These are phyloP conservation scores for Populus tremula DNA, from an alignment of 345 rosid species.

Conservation along the genomic window DNA sequence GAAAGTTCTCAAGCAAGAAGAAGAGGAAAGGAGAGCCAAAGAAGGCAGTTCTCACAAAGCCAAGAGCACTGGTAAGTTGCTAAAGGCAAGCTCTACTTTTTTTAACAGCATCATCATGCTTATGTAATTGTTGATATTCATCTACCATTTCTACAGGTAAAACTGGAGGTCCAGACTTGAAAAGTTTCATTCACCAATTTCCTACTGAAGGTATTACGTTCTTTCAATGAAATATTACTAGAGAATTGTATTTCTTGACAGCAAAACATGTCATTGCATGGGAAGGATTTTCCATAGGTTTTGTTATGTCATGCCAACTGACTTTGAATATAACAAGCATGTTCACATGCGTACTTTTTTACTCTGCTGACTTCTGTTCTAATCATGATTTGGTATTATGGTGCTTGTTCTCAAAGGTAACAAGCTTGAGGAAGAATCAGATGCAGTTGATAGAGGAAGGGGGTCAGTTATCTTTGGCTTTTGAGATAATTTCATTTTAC, in stretches of 20 bases:
- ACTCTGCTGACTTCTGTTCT: background rate
- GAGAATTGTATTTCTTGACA: background rate
- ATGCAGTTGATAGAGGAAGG: slow-evolving; percentile 40
- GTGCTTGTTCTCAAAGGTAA: slow-evolving; percentile 41
- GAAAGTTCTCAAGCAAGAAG: slow-evolving; percentile 78
- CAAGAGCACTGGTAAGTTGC: slow-evolving; percentile 39
- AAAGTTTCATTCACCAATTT: slow-evolving; percentile 79
- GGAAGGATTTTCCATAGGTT: slow-evolving; percentile 5
- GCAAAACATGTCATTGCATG: slow-evolving; percentile 9
- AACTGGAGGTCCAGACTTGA: slow-evolving; percentile 74
- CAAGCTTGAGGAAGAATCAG: slow-evolving; percentile 38
- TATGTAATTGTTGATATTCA: slow-evolving; percentile 8
- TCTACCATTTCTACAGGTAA: slow-evolving; percentile 43
- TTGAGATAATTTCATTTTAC: background rate
- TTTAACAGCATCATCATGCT: background rate
- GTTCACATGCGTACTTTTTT: background rate
- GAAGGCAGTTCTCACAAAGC: slow-evolving; percentile 53
- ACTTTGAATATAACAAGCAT: background rate
- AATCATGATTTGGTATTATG: slow-evolving; percentile 4
- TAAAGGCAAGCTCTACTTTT: slow-evolving; percentile 4
- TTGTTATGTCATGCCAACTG: background rate
- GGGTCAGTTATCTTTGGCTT: slow-evolving; percentile 9
- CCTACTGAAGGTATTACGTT: slow-evolving; percentile 57
- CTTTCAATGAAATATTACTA: background rate
- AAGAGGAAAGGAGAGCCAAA: slow-evolving; percentile 68